These are phyloP conservation scores for Aspergillus ruber DNA, from an alignment of 2,329 filamentous ascomycete genomes.

Conservation along the genomic window DNA sequence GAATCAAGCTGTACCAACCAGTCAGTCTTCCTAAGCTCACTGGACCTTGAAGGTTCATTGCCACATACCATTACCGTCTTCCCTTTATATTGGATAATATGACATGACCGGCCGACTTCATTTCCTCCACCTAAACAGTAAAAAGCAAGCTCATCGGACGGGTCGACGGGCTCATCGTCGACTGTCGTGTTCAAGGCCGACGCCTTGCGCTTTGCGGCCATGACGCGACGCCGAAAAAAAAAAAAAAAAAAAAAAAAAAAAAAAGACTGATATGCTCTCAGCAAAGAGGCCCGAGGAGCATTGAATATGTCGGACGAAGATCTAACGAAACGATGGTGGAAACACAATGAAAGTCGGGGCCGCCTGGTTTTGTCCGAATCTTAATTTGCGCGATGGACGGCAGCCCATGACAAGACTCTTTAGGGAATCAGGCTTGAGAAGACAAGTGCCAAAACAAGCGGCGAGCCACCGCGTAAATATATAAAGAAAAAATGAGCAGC, in stretches of 20 bases:
- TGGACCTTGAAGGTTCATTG: neutral
- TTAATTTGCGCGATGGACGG: constrained; percentile 6
- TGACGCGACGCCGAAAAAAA: too few species aligned
- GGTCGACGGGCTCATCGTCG: constrained; percentile 82
- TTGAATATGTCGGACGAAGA: neutral
- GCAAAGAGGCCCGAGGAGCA: neutral
- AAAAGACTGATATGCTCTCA: neutral
- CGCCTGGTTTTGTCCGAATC: constrained; percentile 3
- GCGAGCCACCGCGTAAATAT: neutral
- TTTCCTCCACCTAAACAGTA: constrained; percentile 91
- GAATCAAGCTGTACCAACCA: constrained; percentile 68
- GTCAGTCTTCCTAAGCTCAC: neutral
- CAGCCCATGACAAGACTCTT: constrained; percentile 7
- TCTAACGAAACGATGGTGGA: neutral
- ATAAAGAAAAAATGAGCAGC: too few species aligned
- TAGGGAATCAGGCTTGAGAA: neutral
- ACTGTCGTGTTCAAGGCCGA: constrained; percentile 60
- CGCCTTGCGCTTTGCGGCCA: constrained; percentile 93
- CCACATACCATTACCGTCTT: constrained; percentile 91
- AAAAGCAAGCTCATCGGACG: constrained; percentile 90
- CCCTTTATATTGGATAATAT: constrained; percentile 98
- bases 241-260: too few species aligned
- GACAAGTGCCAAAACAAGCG: neutral
- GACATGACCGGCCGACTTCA: constrained; percentile 93
- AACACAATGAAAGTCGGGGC: neutral